Evolutionary conservation across 2,329 filamentous ascomycete species (phyloP).

Genomic region (Apiospora phragmitis): DNA sequence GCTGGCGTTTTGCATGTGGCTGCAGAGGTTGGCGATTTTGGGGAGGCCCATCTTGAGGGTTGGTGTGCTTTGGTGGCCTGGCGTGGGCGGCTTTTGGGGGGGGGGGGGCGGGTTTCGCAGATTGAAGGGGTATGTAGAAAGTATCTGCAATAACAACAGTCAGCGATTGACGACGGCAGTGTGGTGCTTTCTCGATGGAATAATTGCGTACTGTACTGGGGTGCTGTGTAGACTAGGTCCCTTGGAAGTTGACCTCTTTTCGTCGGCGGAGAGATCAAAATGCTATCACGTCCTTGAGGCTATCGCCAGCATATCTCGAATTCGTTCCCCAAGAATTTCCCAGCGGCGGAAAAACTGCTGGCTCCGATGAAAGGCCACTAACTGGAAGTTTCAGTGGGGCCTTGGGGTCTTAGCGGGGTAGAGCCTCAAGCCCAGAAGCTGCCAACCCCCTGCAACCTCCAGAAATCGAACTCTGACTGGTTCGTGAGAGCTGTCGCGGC

Average conservation of each 20-base stretch:
- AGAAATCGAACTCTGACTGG: background rate
- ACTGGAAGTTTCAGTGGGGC: background rate
- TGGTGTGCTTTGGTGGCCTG: background rate
- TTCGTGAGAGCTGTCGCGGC: background rate
- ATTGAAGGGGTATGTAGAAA: background rate
- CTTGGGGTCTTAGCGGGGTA: background rate
- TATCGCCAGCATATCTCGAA: background rate
- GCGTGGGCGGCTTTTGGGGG: background rate
- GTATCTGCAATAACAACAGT: background rate
- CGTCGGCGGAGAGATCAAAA: background rate
- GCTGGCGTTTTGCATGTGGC: slow-evolving; percentile 87
- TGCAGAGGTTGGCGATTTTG: slow-evolving; percentile 78
- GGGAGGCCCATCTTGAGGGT: slow-evolving; percentile 64
- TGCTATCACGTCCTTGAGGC: background rate
- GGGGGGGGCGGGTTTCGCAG: background rate
- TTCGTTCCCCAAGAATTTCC: background rate
- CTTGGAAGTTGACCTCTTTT: background rate
- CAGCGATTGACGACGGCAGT: background rate
- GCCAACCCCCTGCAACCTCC: background rate
- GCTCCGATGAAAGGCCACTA: background rate
- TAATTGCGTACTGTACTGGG: background rate
- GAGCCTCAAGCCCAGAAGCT: background rate
- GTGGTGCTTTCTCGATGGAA: background rate
- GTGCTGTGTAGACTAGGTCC: background rate
- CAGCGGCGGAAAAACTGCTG: slow-evolving; percentile 1